Evolutionary conservation across 805 yeast species (phyloP).

Genomic region (Blastobotrys terrestris): DNA sequence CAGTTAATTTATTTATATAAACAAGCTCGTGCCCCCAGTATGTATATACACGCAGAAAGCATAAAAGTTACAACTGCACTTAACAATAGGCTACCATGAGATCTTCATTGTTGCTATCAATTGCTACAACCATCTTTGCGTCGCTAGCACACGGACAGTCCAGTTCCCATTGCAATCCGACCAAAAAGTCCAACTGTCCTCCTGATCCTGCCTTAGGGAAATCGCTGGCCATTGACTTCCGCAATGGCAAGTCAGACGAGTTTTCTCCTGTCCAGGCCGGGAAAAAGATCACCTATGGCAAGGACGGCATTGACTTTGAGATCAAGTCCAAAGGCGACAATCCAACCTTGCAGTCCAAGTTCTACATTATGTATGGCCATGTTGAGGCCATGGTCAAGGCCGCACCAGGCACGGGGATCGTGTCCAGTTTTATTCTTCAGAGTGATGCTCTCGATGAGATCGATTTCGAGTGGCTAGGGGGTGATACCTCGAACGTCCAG

Average conservation of each 20-base stretch:
- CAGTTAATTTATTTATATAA: no score
- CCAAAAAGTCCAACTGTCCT: conserved; percentile 34
- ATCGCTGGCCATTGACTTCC: conserved; percentile 48
- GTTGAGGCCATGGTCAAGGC: conserved; percentile 66
- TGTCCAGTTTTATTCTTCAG: conserved; percentile 76
- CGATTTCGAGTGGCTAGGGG: conserved; percentile 83
- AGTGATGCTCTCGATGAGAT: conserved; percentile 84
- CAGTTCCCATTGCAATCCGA: conserved; percentile 40
- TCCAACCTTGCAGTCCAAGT: conserved; percentile 70
- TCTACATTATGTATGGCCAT: conserved; percentile 84
- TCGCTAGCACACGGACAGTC: conserved; percentile 24
- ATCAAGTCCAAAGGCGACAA: conserved; percentile 61
- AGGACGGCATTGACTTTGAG: conserved; percentile 55
- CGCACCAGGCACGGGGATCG: conserved; percentile 71
- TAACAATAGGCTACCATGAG: neutral
- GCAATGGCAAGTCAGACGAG: conserved; percentile 34
- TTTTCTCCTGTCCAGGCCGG: conserved; percentile 18
- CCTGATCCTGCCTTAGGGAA: conserved; percentile 60
- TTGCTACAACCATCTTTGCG: neutral
- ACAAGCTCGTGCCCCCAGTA: neutral
- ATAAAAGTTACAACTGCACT: neutral
- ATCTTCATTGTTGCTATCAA: neutral
- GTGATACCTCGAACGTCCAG: conserved; percentile 67
- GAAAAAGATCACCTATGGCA: conserved; percentile 35
- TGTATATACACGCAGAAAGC: neutral